Base-by-base conservation (phyloP, 306 rosid species). In the Glycine tomentella region DNA sequence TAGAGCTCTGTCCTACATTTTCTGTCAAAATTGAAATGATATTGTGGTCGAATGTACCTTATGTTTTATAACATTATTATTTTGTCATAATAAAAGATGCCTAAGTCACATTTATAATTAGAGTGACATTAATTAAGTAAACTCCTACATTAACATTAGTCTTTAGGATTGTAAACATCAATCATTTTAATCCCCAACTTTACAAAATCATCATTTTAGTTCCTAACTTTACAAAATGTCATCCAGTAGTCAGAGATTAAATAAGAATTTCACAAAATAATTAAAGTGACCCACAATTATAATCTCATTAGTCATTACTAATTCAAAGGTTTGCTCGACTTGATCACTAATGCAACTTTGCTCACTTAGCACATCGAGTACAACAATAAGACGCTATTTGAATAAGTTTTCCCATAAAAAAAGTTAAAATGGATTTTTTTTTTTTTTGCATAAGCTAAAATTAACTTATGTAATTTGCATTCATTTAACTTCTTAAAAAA, bases 21-120 rank as follows among this genome's bases (percentile, higher is more conserved):
- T 40, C 25, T 77, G 17, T 64, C 42, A 12, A 16, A 20, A 6
- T 2, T 66, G 15, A 8, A 52, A 66, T 16, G 44, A 42, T 7
- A 17, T 57, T 40, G n/a, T 12, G 9, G 15, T 52, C 11, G 12
- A 48, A 13, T 69, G 7, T 48, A n/a, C n/a, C 15, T 69, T 5
- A 46, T 16, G 56, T 46, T 49, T 34, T 67, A 4, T 51, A n/a
- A 34, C 76, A 34, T 72, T 4, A 72, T 72, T 50, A 72, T 72
- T 50, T 0, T 17, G 10, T 17, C 36, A 11, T 69, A 72, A 51
- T 51, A 9, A 9, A 53, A 10, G 12, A 73, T 55, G 36, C 33
- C 50, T 0, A 15, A 15, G 63, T 34, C 51, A 56, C 44, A 8
- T 31, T 72, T 50, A 51, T 14, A 4, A 14, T 72, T 52, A 14